Evolutionary conservation across 2,329 filamentous ascomycete genomes (phyloP).

Genomic region (Lasiodiplodia sp.): DNA sequence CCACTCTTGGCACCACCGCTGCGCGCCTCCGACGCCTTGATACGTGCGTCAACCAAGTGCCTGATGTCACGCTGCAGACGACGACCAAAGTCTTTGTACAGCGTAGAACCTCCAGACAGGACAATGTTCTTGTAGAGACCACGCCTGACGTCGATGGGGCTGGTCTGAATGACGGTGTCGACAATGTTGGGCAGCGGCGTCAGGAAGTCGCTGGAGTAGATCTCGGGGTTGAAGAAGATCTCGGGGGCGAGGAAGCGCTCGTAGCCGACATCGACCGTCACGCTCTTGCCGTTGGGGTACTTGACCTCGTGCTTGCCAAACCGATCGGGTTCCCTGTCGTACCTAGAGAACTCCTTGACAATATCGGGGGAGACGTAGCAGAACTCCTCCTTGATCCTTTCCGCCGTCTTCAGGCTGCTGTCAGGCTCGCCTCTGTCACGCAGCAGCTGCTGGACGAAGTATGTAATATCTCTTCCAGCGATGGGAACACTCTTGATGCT

Average conservation of each 20-base stretch:
- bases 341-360: conserved; percentile 96
- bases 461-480: conserved; percentile 96
- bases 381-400: conserved; percentile 98
- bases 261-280: conserved; percentile 92
- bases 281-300: conserved; percentile 83
- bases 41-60: conserved; percentile 91
- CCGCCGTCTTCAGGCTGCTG: conserved; percentile 94
- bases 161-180: conserved; percentile 95
- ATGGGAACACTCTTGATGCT: conserved; percentile 99
- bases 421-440: conserved; percentile 96
- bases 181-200: conserved; percentile 94
- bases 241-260: conserved; percentile 97
- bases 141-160: conserved; percentile 94
- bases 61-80: conserved; percentile 97
- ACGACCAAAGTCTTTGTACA: conserved; percentile 98
- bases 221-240: conserved; percentile 99
- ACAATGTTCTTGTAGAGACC: conserved; percentile 99
- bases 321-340: conserved; percentile 86
- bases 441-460: conserved; percentile 95
- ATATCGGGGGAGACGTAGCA: conserved; percentile 99
- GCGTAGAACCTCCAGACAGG: conserved; percentile 91
- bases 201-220: conserved; percentile 98
- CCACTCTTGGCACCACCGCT: conserved; percentile 93
- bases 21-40: conserved; percentile 87
- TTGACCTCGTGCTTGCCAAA: conserved; percentile 90